Conservation (phyloP, 2,329 filamentous ascomycete species). For the Hymenoscyphus repandus region DNA sequence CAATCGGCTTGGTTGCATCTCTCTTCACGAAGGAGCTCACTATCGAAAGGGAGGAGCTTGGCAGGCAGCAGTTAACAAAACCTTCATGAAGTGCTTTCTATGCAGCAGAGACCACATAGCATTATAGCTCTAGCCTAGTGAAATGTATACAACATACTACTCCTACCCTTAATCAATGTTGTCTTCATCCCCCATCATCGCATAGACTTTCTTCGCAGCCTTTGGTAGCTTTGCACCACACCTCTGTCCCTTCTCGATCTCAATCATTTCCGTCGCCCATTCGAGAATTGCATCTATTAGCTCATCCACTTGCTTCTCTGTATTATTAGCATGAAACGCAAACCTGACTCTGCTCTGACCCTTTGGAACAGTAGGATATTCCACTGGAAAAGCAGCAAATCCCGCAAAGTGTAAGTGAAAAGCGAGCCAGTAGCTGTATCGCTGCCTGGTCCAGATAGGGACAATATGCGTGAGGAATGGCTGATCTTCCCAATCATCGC, state of each 20-base stretch:
- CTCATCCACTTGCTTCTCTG: constrained; percentile 30
- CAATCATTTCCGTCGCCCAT: constrained; percentile 32
- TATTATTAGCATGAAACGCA: constrained; percentile 38
- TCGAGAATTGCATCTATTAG: constrained; percentile 30
- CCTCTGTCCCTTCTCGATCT: constrained; percentile 19
- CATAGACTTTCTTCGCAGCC: not conserved
- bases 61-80: not conserved
- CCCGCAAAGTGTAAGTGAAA: not conserved
- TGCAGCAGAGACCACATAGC: no score
- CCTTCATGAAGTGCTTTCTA: not conserved
- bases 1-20: constrained; percentile 3
- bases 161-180: no score
- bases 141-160: no score
- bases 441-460: not conserved
- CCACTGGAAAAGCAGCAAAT: constrained; percentile 25
- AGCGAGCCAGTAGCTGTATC: not conserved
- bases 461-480: constrained; percentile 1
- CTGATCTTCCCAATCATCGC: not conserved
- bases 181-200: no score
- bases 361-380: constrained; percentile 36
- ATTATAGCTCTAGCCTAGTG: no score
- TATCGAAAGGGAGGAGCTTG: constrained; percentile 3
- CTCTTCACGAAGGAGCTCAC: constrained; percentile 7
- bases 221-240: not conserved
- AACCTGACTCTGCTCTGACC: constrained; percentile 36